These are phyloP conservation scores for Penicillium sp. DNA, from an alignment of 2,329 filamentous ascomycete genomes.

Conservation along the genomic window DNA sequence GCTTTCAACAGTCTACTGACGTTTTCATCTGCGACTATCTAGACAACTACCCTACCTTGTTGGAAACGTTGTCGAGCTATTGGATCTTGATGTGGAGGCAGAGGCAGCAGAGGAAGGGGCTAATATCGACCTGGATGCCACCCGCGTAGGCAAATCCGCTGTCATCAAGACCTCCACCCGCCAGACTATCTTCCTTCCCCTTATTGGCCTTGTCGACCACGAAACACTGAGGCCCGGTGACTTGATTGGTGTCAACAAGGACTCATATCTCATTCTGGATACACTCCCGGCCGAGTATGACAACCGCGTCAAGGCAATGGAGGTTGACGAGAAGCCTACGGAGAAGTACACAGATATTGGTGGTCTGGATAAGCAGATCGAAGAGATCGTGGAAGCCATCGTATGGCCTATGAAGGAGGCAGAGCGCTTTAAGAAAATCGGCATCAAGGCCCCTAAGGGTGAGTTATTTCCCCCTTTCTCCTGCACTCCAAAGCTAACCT, in stretches of 20 bases:
- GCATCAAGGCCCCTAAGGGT: conserved; percentile 99
- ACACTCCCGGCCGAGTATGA: conserved; percentile 97
- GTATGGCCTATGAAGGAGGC: conserved; percentile 99
- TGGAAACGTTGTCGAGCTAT: conserved; percentile 94
- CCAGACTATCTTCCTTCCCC: conserved; percentile 96
- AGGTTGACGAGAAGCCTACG: conserved; percentile 98
- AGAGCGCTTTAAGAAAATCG: conserved; percentile 98
- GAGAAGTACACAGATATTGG: conserved; percentile 99
- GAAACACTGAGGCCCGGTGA: conserved; percentile 93
- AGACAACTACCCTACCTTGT: conserved; percentile 98
- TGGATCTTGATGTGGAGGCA: conserved; percentile 92
- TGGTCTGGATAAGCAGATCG: conserved; percentile 97
- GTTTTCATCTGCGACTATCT: conserved; percentile 6
- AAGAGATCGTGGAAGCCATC: conserved; percentile 96
- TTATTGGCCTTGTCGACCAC: conserved; percentile 95
- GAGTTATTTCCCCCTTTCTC: conserved; percentile 33
- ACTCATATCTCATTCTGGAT: conserved; percentile 95
- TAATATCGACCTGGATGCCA: conserved; percentile 97
- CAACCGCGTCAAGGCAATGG: conserved; percentile 98
- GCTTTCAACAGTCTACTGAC: conserved; percentile 13
- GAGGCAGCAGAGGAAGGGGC: conserved; percentile 97
- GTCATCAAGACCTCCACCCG: conserved; percentile 99
- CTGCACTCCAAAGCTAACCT: conserved; percentile 10
- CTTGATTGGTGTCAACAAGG: conserved; percentile 97
- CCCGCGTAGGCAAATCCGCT: conserved; percentile 92